Evolutionary conservation across 148 eudicot species (phyloP), one percentile per base, ranked within the genome.

Genomic region (Selenicereus undatus): DNA sequence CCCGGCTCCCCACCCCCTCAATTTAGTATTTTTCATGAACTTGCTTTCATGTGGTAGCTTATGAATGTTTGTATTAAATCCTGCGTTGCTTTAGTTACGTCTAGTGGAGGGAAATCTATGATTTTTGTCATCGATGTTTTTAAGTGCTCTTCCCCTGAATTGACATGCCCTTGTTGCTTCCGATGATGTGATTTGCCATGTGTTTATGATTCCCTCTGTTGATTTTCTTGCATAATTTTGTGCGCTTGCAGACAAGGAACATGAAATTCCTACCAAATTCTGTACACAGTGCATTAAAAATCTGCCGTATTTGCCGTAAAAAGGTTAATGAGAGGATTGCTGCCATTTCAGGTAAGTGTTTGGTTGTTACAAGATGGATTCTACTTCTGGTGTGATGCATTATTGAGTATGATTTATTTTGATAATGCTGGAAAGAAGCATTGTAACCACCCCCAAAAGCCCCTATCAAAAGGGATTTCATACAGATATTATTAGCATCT

Each of bases 301-400:
- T 84, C 74, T 92, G 94, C 35, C 92, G 95, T 7, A 89, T 84
- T 56, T 93, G 95, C 79, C 90, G 99, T 71, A 89, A 83, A 84
- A 96, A 91, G 89, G 89, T 96, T 68, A 66, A 86, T 48, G 99
- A 94, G 76, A 91, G 98, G 83, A 94, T 96, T 42, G 80, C 80
- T 77, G 95, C 98, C 71, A 79, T 94, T 82, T 84, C 75, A 66
- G 97, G 99, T 91, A 76, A 87, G 86, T 78, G 39, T 76, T 81
- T 22, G 32, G 77, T 73, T 65, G 7, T 29, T 11, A 51, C 10
- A 45, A 70, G 12, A 22, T 8, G 6, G 17, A 17, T 2, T 66
- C 27, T 21, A 29, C 27, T n/a, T 62, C 27, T 22, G 68, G 68
- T 62, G n/a, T 48, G 52, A 48, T 48, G 14, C 14, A 48, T 48